Evolutionary conservation across 177 flowering plant species (phyloP).

Genomic region (Vitis hybrid): DNA sequence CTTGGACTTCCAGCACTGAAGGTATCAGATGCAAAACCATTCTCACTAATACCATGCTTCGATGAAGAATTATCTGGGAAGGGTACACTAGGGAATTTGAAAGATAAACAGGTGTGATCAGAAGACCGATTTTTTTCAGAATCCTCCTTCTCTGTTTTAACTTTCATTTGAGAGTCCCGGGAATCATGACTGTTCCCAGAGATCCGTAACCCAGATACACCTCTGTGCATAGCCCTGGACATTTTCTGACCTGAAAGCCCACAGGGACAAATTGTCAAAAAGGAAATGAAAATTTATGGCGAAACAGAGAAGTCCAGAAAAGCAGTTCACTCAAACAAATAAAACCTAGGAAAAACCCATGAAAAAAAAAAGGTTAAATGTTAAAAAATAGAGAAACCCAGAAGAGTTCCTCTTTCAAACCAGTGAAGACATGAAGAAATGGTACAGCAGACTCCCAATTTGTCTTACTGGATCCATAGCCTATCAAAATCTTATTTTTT

Average conservation of each 20-base stretch:
- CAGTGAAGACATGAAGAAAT: not conserved
- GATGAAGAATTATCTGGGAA: conserved; percentile 48
- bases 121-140: conserved; percentile 36
- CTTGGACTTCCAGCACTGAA: conserved; percentile 45
- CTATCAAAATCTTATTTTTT: not conserved
- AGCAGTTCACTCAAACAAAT: not conserved
- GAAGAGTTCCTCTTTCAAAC: conserved; percentile 9
- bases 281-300: not conserved
- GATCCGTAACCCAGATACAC: conserved; percentile 53
- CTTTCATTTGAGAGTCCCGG: conserved; percentile 76
- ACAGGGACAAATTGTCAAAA: not conserved
- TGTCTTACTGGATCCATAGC: conserved; percentile 17
- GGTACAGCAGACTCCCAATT: not conserved
- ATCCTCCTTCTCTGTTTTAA: conserved; percentile 67
- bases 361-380: not conserved
- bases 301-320: not conserved
- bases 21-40: conserved; percentile 66
- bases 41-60: conserved; percentile 46
- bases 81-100: conserved; percentile 42
- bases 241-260: conserved; percentile 46
- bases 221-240: conserved; percentile 86
- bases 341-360: not conserved
- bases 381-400: not conserved
- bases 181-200: conserved; percentile 47
- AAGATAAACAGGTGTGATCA: conserved; percentile 34